These are phyloP conservation scores for Hypsizygus marmoreus DNA, from an alignment of 768 basidiomycete species.

Conservation along the genomic window DNA sequence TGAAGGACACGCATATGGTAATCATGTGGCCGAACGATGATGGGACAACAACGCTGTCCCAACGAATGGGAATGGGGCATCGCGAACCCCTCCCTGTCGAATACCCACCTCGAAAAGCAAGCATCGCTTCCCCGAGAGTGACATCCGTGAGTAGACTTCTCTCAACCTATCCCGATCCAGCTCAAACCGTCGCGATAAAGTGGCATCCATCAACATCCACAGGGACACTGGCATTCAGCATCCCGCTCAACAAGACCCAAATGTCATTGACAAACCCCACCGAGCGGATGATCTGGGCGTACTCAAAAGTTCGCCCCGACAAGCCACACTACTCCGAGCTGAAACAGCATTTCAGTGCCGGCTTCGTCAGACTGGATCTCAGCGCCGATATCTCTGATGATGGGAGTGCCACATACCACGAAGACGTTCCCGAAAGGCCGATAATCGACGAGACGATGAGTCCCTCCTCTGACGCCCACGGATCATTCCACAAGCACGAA, in stretches of 20 bases:
- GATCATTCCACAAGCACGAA: slow-evolving; percentile 30
- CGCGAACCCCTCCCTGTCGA: slow-evolving; percentile 45
- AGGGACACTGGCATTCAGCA: slow-evolving; percentile 43
- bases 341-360: slow-evolving; percentile 33
- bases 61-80: slow-evolving; percentile 51
- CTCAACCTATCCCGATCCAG: background rate
- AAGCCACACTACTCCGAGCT: slow-evolving; percentile 21
- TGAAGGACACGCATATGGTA: slow-evolving; percentile 57
- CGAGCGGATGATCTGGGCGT: slow-evolving; percentile 44
- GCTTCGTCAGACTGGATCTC: slow-evolving; percentile 36
- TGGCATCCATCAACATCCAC: slow-evolving; percentile 35
- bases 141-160: slow-evolving; percentile 28
- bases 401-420: slow-evolving; percentile 10
- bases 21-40: slow-evolving; percentile 54
- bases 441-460: slow-evolving; percentile 4
- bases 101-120: slow-evolving; percentile 49
- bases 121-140: slow-evolving; percentile 33
- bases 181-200: slow-evolving; percentile 4
- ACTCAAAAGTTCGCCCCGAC: slow-evolving; percentile 31
- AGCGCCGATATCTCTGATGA: slow-evolving; percentile 28
- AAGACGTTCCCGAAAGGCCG: slow-evolving; percentile 5
- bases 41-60: slow-evolving; percentile 57
- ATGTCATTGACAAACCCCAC: slow-evolving; percentile 24
- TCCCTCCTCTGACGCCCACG: slow-evolving; percentile 8
- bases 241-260: slow-evolving; percentile 40